Evolutionary conservation across 2,329 filamentous ascomycete species (phyloP).

Genomic region (Calonectria fujianensis): DNA sequence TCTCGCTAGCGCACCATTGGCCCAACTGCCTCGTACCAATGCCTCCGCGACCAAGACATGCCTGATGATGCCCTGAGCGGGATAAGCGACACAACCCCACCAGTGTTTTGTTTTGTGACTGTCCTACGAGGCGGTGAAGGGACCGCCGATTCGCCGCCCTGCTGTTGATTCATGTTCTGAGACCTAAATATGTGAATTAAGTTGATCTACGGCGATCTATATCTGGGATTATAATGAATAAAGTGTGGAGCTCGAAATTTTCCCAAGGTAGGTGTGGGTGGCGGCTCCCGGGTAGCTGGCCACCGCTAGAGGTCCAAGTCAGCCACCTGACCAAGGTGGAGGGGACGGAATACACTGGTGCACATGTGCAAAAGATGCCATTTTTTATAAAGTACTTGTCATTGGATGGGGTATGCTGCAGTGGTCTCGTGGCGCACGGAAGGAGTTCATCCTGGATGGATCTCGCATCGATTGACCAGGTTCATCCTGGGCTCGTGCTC

Average conservation of each 20-base stretch:
- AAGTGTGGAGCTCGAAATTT: neutral
- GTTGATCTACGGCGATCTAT: neutral
- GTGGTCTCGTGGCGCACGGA: neutral
- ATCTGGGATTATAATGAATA: neutral
- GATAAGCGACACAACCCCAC: neutral
- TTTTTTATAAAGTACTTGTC: neutral
- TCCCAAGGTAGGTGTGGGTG: neutral
- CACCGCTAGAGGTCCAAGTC: neutral
- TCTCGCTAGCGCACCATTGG: slow-evolving; percentile 1
- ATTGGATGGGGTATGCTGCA: neutral
- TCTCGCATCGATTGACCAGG: neutral
- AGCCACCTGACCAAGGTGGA: neutral
- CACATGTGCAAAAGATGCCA: neutral
- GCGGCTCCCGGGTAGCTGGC: neutral
- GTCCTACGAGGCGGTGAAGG: neutral
- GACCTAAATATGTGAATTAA: neutral
- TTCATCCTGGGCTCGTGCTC: neutral
- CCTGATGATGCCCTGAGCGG: neutral
- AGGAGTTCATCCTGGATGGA: neutral
- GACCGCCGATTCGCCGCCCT: neutral
- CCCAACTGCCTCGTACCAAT: neutral
- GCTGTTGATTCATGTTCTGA: neutral
- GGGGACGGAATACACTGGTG: neutral
- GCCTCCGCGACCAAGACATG: neutral
- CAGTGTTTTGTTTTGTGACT: neutral